Base-by-base conservation (phyloP, 1,284 basidiomycete species). In the Irpex rosettiformis region DNA sequence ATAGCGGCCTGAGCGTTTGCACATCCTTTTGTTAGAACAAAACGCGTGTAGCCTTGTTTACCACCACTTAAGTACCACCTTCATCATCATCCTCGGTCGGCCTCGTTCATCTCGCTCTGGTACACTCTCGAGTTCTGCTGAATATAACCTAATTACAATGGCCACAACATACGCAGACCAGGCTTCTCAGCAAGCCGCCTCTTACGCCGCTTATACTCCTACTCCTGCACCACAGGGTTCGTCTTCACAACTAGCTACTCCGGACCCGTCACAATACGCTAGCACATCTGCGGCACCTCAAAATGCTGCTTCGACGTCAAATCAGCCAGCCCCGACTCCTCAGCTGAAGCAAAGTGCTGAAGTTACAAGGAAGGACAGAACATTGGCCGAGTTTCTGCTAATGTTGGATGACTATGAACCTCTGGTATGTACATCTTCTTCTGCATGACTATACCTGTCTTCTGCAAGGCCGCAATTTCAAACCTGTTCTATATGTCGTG, bases 361-460 rank as follows among this genome's bases (percentile, higher is more conserved):
- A 69, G 87, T 92, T 61, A 89, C 92, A 0, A 79, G 91, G 62
- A 93, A 93, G 69, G 93, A 97, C 72, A 82, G 92, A 52, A 95
- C 92, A 1, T 74, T 99, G 48, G 94, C 93, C 3, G 95, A 99
- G 72, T 95, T 99, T 69, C 81, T 99, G 76, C 80, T 95, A 52
- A 93, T 96, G 89, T 80, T 99, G 40, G 96, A 99, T 68, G 94
- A 96, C 47, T 98, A 98, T 72, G 93, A 97, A 67, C 97, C 97
- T 37, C 73, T 99, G 72, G 94, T 96, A 67, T 62, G 85, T 79
- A 10, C 2, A 16, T 55, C 1, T 21, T 7, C 30, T n/a, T 54
- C 52, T n/a, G 21, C 24, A 16, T 6, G 13, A n/a, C n/a, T n/a
- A n/a, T n/a, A n/a, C n/a, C n/a, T n/a, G n/a, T n/a, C n/a, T n/a